These are phyloP conservation scores for Hymenoscyphus infarciens DNA, from an alignment of 2,329 filamentous ascomycete genomes.

Conservation along the genomic window DNA sequence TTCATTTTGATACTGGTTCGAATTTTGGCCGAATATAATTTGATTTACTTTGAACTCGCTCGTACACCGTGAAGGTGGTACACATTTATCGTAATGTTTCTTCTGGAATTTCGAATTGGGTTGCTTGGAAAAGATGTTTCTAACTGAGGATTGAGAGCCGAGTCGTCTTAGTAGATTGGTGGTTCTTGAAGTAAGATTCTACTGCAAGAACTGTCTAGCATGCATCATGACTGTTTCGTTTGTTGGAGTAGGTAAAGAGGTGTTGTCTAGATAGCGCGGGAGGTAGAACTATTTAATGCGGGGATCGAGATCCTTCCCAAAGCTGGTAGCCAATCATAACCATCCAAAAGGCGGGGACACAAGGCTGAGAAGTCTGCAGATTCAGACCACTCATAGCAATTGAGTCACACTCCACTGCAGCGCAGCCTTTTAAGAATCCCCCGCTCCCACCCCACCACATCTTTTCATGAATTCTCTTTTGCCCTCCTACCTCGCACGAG, in stretches of 20 bases:
- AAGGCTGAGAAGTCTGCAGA: slow-evolving; percentile 9
- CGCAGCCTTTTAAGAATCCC: slow-evolving; percentile 3
- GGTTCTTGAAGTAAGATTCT: too few species aligned
- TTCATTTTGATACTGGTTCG: not conserved
- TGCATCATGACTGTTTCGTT: too few species aligned
- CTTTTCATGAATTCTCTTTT: slow-evolving; percentile 29
- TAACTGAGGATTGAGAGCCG: too few species aligned
- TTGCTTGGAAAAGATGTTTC: too few species aligned
- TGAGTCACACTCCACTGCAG: slow-evolving; percentile 7
- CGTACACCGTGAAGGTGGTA: not conserved
- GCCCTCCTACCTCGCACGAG: slow-evolving; percentile 21
- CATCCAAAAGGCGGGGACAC: not conserved
- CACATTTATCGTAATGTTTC: not conserved
- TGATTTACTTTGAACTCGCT: not conserved
- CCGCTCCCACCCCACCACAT: slow-evolving; percentile 12
- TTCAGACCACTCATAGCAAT: not conserved
- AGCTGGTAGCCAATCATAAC: too few species aligned
- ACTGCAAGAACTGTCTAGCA: too few species aligned
- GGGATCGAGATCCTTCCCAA: too few species aligned
- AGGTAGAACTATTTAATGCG: too few species aligned
- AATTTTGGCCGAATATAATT: not conserved
- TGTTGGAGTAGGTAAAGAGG: too few species aligned
- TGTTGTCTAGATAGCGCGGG: too few species aligned
- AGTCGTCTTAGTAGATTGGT: too few species aligned
- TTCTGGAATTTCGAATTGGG: not conserved